phyloP scores from a whole-genome alignment of 495 filamentous ascomycete genomes.

The Aspergillus ellipticus region DNA sequence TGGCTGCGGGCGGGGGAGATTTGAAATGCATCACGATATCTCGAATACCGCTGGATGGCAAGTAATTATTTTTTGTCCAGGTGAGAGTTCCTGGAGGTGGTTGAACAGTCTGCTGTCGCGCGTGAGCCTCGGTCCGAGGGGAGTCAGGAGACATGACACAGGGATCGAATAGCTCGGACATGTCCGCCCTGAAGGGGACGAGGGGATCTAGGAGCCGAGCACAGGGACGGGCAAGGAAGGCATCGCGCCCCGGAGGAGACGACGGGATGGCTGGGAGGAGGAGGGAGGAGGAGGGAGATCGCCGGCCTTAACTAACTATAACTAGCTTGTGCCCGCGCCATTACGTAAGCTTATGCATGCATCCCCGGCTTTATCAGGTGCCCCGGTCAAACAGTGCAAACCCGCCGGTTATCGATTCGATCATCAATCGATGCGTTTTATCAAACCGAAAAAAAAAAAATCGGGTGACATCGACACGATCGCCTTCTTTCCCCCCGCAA shows the following conservation, averaged over 20 bases:
- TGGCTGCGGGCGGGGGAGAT: slow-evolving; percentile 12
- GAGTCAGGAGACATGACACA: not conserved
- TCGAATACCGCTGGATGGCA: slow-evolving; percentile 14
- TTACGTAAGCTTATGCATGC: not conserved
- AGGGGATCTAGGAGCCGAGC: slow-evolving; percentile 8
- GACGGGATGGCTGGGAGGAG: no score
- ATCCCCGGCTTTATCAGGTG: not conserved
- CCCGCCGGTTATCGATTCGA: slow-evolving; percentile 27
- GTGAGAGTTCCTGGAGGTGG: slow-evolving; percentile 11
- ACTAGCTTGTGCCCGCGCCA: not conserved
- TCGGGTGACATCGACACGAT: slow-evolving; percentile 12
- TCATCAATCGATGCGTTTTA: slow-evolving; percentile 7
- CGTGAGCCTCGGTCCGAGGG: not conserved
- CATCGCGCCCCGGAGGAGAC: not conserved
- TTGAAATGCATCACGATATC: slow-evolving; percentile 14
- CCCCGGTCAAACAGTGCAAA: slow-evolving; percentile 42
- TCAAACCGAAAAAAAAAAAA: slow-evolving; percentile 30
- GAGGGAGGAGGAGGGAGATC: not conserved
- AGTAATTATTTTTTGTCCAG: slow-evolving; percentile 1
- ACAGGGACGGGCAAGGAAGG: not conserved
- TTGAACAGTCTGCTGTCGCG: not conserved
- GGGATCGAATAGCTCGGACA: not conserved
- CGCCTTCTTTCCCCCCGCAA: slow-evolving; percentile 10
- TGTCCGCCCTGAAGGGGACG: slow-evolving; percentile 14
- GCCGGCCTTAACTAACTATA: not conserved